Conservation (phyloP, 441 rosid genomes). For the Euphorbia neoarborescens region DNA sequence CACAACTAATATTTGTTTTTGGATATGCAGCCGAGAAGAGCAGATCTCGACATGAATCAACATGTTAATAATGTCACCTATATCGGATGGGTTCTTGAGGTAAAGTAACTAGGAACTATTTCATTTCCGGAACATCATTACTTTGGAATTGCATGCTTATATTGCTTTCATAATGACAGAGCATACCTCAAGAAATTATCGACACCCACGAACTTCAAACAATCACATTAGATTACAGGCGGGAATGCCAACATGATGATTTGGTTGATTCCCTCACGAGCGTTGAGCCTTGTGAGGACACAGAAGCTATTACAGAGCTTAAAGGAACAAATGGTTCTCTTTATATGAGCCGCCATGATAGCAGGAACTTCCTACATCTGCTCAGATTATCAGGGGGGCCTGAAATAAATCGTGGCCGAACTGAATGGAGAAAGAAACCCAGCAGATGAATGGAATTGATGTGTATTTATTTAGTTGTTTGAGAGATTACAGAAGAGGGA, state of each 20-base stretch:
- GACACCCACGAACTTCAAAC: slow-evolving; percentile 82
- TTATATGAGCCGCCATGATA: slow-evolving; percentile 24
- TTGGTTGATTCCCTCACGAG: slow-evolving; percentile 80
- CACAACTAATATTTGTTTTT: neutral
- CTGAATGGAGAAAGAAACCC: slow-evolving; percentile 76
- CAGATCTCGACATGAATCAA: slow-evolving; percentile 96
- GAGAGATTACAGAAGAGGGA: neutral
- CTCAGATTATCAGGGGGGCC: slow-evolving; percentile 57
- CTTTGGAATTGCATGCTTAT: neutral
- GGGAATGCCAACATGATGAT: slow-evolving; percentile 89
- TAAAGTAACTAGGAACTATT: slow-evolving; percentile 13
- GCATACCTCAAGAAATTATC: slow-evolving; percentile 82
- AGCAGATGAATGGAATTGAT: slow-evolving; percentile 27
- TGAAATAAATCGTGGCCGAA: slow-evolving; percentile 82
- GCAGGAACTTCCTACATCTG: slow-evolving; percentile 55
- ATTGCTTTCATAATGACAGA: slow-evolving; percentile 38
- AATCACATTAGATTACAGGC: slow-evolving; percentile 71
- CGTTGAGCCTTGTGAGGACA: slow-evolving; percentile 26
- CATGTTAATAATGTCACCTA: slow-evolving; percentile 90
- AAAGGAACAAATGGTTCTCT: slow-evolving; percentile 53
- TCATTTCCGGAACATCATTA: slow-evolving; percentile 1
- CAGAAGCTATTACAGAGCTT: slow-evolving; percentile 23
- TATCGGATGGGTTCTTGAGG: slow-evolving; percentile 96
- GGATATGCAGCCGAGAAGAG: slow-evolving; percentile 72
- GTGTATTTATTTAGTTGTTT: neutral